A percentile compares a stretch with the other conserved stretches of the same genome.
Conservation (phyloP, 2,329 filamentous ascomycete species). For the Pyrenophora seminiperda region DNA sequence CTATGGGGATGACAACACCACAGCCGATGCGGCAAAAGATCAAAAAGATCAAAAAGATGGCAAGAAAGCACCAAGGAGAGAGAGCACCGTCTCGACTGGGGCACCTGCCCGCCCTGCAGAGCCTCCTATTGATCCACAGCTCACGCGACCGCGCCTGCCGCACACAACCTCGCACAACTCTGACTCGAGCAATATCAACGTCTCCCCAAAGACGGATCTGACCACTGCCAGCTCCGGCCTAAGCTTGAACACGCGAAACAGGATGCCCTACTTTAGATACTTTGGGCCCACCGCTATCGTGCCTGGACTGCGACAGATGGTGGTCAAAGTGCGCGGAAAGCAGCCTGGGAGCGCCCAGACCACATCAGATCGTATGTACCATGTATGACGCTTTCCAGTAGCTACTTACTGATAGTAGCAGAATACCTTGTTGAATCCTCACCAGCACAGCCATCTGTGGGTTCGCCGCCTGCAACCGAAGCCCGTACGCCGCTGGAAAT, state of each 20-base stretch:
- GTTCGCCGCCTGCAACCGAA: constrained; percentile 42
- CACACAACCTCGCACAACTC: constrained; percentile 31
- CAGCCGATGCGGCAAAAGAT: constrained; percentile 26
- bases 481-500: constrained; percentile 52
- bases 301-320: constrained; percentile 92
- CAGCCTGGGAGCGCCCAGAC: constrained; percentile 64
- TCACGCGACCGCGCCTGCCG: constrained; percentile 31
- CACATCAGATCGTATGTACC: constrained; percentile 55
- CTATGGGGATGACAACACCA: constrained; percentile 48
- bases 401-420: constrained; percentile 7
- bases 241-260: constrained; percentile 60
- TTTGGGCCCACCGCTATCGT: constrained; percentile 91
- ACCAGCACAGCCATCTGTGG: constrained; percentile 37
- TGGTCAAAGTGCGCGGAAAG: constrained; percentile 73
- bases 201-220: constrained; percentile 28
- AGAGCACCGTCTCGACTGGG: constrained; percentile 19
- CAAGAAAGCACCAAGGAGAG: constrained; percentile 30
- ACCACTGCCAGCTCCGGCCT: constrained; percentile 25
- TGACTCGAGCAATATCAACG: constrained; percentile 25
- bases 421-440: constrained; percentile 43
- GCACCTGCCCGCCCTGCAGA: constrained; percentile 21
- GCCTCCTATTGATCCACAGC: constrained; percentile 32
- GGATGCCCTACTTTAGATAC: constrained; percentile 87
- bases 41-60: constrained; percentile 26
- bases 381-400: constrained; percentile 10